phyloP scores from a whole-genome alignment of 768 basidiomycete genomes.

The Lentinula boryana region DNA sequence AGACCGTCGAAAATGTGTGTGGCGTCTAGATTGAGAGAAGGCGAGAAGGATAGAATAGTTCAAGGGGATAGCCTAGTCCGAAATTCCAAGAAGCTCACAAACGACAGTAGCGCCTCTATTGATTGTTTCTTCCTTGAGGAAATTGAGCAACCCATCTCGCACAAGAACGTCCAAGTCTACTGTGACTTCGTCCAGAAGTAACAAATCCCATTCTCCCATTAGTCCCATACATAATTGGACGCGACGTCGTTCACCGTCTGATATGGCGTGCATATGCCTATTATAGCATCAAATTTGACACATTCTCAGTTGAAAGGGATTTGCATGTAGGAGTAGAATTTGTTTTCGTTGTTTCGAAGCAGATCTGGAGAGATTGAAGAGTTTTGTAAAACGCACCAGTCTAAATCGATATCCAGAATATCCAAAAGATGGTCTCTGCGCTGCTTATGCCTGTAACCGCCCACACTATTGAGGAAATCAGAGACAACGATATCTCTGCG shows the following conservation, averaged over 20 bases:
- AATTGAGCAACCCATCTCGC: constrained; percentile 82
- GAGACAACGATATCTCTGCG: constrained; percentile 88
- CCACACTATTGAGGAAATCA: constrained; percentile 95
- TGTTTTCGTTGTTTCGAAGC: no score
- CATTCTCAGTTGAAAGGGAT: not conserved
- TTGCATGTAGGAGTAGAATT: no score
- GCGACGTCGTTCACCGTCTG: constrained; percentile 89
- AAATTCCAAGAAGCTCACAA: constrained; percentile 39
- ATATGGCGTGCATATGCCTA: constrained; percentile 46
- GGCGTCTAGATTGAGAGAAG: constrained; percentile 51
- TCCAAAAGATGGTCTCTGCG: constrained; percentile 81
- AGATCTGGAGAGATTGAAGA: no score
- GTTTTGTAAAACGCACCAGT: constrained; percentile 77
- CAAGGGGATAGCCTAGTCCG: no score
- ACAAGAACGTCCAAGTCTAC: constrained; percentile 97
- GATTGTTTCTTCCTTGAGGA: constrained; percentile 80
- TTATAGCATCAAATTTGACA: not conserved
- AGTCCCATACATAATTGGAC: constrained; percentile 85
- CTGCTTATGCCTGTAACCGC: constrained; percentile 90
- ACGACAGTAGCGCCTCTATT: constrained; percentile 80
- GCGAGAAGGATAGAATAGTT: not conserved
- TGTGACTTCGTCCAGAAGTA: constrained; percentile 94
- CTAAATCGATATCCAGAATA: constrained; percentile 90
- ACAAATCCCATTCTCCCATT: constrained; percentile 90
- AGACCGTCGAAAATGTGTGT: constrained; percentile 57